A percentile compares a stretch with the other conserved stretches of the same genome.
These are phyloP conservation scores for Hypoxylon sp. DNA, from an alignment of 2,329 filamentous ascomycete species.

Conservation along the genomic window DNA sequence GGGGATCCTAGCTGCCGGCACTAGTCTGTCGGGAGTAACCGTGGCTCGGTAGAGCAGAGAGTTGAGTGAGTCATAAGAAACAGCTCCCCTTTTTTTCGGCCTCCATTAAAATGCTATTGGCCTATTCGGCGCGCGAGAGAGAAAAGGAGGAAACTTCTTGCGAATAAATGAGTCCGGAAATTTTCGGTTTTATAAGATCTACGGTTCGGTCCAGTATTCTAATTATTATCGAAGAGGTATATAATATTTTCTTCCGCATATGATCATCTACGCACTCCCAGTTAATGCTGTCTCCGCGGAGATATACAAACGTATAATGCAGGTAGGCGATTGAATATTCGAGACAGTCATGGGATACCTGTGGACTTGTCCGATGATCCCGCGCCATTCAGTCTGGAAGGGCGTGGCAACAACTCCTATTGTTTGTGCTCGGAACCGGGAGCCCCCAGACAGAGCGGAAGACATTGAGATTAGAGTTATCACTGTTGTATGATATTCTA, in stretches of 20 bases:
- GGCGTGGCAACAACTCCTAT: background rate
- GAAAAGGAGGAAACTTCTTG: conserved; percentile 1
- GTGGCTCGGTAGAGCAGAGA: conserved; percentile 7
- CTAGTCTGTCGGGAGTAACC: conserved; percentile 4
- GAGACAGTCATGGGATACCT: background rate
- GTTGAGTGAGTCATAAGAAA: conserved; percentile 23
- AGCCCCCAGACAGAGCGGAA: background rate
- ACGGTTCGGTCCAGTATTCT: too few relatives aligned
- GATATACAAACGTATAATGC: too few relatives aligned
- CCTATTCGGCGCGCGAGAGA: background rate
- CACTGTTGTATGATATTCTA: background rate
- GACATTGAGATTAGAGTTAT: background rate
- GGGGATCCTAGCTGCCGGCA: conserved; percentile 6
- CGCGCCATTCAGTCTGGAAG: too few relatives aligned
- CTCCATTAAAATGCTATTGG: background rate
- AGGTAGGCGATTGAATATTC: background rate
- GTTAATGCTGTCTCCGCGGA: conserved; percentile 14
- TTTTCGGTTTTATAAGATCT: background rate
- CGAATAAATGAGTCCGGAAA: background rate
- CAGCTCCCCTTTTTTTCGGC: conserved; percentile 16
- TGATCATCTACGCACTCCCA: background rate
- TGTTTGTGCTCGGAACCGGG: background rate
- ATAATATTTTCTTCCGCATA: background rate
- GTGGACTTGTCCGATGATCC: too few relatives aligned
- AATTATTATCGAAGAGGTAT: too few relatives aligned